Percentiles rank a stretch among this genome's conserved stretches.
These are phyloP conservation scores for Zygoascus sp. DNA, from an alignment of 1,139 yeast genomes.

Conservation along the genomic window DNA sequence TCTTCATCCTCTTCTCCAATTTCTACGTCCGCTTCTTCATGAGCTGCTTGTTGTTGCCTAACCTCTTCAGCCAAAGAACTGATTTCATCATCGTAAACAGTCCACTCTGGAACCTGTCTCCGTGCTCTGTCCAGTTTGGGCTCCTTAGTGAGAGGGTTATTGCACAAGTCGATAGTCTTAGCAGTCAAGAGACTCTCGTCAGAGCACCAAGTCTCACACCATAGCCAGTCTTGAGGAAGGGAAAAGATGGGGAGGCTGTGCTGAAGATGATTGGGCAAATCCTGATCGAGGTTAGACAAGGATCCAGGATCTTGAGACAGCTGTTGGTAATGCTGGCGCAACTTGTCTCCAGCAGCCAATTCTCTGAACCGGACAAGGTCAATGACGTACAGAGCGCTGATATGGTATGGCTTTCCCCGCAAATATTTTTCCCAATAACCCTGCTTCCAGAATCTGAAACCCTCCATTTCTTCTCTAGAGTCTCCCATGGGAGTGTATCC, in stretches of 20 bases:
- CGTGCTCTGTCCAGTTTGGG: slow-evolving; percentile 69
- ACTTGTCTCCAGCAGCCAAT: slow-evolving; percentile 66
- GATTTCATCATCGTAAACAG: slow-evolving; percentile 53
- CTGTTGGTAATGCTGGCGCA: slow-evolving; percentile 83
- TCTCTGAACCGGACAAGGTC: slow-evolving; percentile 65
- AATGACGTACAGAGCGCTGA: slow-evolving; percentile 79
- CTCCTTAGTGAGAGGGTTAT: slow-evolving; percentile 76
- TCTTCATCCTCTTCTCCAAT: slow-evolving; percentile 14
- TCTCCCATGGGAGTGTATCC: slow-evolving; percentile 90
- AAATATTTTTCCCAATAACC: slow-evolving; percentile 82
- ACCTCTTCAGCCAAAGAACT: slow-evolving; percentile 31
- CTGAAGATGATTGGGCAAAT: slow-evolving; percentile 84
- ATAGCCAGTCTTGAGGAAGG: slow-evolving; percentile 77
- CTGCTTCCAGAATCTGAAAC: slow-evolving; percentile 84
- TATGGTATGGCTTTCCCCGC: slow-evolving; percentile 60
- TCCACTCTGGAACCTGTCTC: slow-evolving; percentile 78
- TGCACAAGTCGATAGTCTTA: slow-evolving; percentile 76
- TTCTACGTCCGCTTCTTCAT: slow-evolving; percentile 9
- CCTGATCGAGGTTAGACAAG: slow-evolving; percentile 82
- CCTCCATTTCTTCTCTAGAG: slow-evolving; percentile 74
- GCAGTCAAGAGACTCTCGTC: slow-evolving; percentile 57
- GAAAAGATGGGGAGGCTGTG: slow-evolving; percentile 60
- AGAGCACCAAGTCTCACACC: slow-evolving; percentile 96
- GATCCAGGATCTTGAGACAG: slow-evolving; percentile 77
- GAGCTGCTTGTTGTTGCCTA: slow-evolving; percentile 6